Evolutionary conservation across 2,329 filamentous ascomycete species (phyloP).

Genomic region (Taxawa tesnikishii): DNA sequence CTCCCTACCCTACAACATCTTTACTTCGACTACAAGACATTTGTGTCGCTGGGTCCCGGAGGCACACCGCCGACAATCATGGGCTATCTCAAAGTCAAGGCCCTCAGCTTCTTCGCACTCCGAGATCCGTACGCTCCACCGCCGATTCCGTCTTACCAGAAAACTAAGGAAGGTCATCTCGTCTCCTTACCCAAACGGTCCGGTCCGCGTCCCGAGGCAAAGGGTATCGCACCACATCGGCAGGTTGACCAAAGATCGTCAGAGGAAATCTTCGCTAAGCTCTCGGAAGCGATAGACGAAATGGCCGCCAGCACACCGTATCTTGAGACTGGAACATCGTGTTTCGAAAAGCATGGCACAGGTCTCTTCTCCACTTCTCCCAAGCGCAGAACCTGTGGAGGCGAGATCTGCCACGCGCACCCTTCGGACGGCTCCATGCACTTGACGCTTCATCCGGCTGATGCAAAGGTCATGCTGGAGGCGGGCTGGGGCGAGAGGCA

Average conservation of each 20-base stretch:
- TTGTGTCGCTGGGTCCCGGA: slow-evolving; percentile 65
- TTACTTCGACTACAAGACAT: slow-evolving; percentile 62
- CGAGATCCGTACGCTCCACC: slow-evolving; percentile 56
- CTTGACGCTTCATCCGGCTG: slow-evolving; percentile 66
- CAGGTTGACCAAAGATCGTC: slow-evolving; percentile 58
- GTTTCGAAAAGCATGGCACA: slow-evolving; percentile 71
- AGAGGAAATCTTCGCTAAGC: slow-evolving; percentile 38
- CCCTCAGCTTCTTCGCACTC: slow-evolving; percentile 59
- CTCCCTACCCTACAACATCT: slow-evolving; percentile 26
- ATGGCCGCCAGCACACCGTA: slow-evolving; percentile 34
- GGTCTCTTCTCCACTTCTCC: slow-evolving; percentile 59
- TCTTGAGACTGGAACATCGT: slow-evolving; percentile 48
- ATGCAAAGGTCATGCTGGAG: slow-evolving; percentile 58
- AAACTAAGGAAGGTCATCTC: slow-evolving; percentile 49
- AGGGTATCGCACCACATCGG: slow-evolving; percentile 70
- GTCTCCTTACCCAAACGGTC: slow-evolving; percentile 46
- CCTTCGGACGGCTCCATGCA: slow-evolving; percentile 66
- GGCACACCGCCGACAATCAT: slow-evolving; percentile 62
- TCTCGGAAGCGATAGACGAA: slow-evolving; percentile 40
- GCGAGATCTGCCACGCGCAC: slow-evolving; percentile 76
- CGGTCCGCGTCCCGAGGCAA: slow-evolving; percentile 54
- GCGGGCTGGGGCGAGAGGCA: slow-evolving; percentile 68
- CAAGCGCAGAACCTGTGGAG: slow-evolving; percentile 58
- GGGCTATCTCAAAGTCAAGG: slow-evolving; percentile 63
- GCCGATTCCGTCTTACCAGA: slow-evolving; percentile 35